Percentiles rank a stretch among this genome's conserved stretches.
Evolutionary conservation across 2,329 filamentous ascomycete genomes (phyloP).

Genomic region (Colletotrichum nymphaeae): DNA sequence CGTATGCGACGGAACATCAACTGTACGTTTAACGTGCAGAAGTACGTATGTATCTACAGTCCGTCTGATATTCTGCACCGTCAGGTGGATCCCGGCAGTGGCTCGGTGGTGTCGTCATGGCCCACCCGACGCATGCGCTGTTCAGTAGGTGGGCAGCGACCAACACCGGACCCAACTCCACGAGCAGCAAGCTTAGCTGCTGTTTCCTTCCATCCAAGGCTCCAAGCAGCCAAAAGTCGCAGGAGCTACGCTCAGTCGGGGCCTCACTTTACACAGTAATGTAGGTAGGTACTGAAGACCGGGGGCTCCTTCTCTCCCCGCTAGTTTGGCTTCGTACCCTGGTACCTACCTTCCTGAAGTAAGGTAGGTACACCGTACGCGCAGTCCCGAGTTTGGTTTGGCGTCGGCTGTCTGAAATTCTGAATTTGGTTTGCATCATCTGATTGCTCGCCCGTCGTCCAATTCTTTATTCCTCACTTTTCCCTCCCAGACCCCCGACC

Average conservation of each 20-base stretch:
- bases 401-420: too few relatives aligned
- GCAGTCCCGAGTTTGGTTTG: not conserved
- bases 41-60: too few relatives aligned
- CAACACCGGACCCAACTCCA: not conserved
- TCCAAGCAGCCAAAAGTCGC: not conserved
- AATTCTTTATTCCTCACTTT: slow-evolving; percentile 3
- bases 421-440: slow-evolving; percentile 27
- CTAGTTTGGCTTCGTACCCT: slow-evolving; percentile 27
- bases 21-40: not conserved
- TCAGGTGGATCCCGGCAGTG: slow-evolving; percentile 21
- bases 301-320: slow-evolving; percentile 6
- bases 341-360: not conserved
- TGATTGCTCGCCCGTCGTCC: slow-evolving; percentile 22
- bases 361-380: not conserved
- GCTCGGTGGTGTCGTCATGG: slow-evolving; percentile 36
- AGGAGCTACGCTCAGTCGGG: not conserved
- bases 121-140: slow-evolving; percentile 26
- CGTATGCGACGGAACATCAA: not conserved
- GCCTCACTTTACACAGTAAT: not conserved
- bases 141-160: slow-evolving; percentile 15
- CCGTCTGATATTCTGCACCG: not conserved
- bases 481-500: not conserved
- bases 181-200: not conserved
- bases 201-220: not conserved
- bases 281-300: not conserved